Evolutionary conservation across 257 asterid genomes (phyloP).

Genomic region (Asclepias syriaca): DNA sequence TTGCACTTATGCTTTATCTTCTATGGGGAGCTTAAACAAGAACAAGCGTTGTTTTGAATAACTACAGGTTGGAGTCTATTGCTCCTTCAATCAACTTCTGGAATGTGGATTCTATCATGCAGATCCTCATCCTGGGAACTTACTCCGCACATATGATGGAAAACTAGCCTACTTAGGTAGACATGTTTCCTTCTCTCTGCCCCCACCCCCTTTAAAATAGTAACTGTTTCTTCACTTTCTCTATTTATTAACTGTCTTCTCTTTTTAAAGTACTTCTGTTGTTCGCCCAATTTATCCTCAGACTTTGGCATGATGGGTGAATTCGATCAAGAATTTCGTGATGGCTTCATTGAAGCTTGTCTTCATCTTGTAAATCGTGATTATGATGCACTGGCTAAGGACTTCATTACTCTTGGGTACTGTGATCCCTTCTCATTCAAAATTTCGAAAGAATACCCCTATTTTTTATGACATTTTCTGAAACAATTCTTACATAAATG

Average conservation of each 20-base stretch:
- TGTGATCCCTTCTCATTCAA: conserved; percentile 21
- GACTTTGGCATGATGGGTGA: conserved; percentile 99
- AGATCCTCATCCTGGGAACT: conserved; percentile 99
- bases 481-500: conserved; percentile 18
- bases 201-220: neutral
- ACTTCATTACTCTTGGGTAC: conserved; percentile 96
- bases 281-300: conserved; percentile 22
- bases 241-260: neutral
- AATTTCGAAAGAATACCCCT: conserved; percentile 18
- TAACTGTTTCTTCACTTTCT: neutral
- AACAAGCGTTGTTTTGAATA: neutral
- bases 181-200: neutral
- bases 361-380: conserved; percentile 98
- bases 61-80: conserved; percentile 90
- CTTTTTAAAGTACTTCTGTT: neutral
- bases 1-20: neutral
- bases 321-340: conserved; percentile 87
- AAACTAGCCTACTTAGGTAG: conserved; percentile 94
- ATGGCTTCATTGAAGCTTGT: conserved; percentile 97
- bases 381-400: conserved; percentile 83
- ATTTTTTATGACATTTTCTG: conserved; percentile 9
- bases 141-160: conserved; percentile 87
- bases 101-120: conserved; percentile 97
- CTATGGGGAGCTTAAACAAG: too few species aligned
- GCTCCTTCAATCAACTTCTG: conserved; percentile 96